Base-by-base conservation (phyloP, 805 yeast species). In the Suhomyces vadensis region DNA sequence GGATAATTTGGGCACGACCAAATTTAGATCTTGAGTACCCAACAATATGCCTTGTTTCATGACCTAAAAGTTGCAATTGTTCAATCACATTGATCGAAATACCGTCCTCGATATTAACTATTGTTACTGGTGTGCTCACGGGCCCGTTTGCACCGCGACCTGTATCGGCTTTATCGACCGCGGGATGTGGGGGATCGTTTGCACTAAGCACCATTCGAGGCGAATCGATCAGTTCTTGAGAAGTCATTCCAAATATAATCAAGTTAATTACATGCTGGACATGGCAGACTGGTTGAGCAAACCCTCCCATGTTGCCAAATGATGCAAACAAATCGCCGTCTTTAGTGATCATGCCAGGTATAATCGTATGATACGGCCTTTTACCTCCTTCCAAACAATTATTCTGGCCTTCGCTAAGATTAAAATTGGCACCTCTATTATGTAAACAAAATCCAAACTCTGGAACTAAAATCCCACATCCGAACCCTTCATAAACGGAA, bases 261-360 rank as follows among this genome's bases (percentile, higher is more conserved):
- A 87, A 60, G 58, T 87, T 87, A 49, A 86, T 63, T 29, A 78
- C 82, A 27, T 85, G 91, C 60, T 85, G 92, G 5, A 87, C 81
- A 53, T 87, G 95, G 1, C 91, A 91, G 54, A 85, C 88, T 2
- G 95, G 95, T 61, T 87, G 95, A 69, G 83, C 85, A 66, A 81
- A 87, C 0, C 92, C 95, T 13, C 95, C 95, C 89, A 85, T 86
- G 48, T 84, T 86, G 39, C 92, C 94, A 53, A 74, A 83, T n/a
- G 83, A 66, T 0, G 90, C 89, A 55, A 73, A 82, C n/a, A 87
- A 63, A 4, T 57, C 53, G 14, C 60, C 63, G 21, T 77, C 78
- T 21, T 67, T 73, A 10, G 95, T 87, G 23, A 87, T 77, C 82
- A 87, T 76, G 0, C 89, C 87, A 1, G 95, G 95, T 47, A 87